phyloP scores from a whole-genome alignment of 2,329 filamentous ascomycete species.

The Exophiala aquamarina region DNA sequence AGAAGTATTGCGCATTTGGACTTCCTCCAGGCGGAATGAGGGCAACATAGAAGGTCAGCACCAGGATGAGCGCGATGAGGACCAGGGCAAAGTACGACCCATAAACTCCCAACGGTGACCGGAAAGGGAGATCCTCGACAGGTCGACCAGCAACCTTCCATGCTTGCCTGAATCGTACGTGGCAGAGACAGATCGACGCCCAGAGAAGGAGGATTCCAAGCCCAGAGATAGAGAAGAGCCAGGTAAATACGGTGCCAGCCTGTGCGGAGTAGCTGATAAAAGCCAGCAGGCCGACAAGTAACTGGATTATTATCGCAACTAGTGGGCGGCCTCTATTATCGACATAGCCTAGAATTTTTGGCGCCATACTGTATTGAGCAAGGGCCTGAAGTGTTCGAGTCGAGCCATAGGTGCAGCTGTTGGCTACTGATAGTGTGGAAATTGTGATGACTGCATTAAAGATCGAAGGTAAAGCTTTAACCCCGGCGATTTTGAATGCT shows the following conservation, averaged over 20 bases:
- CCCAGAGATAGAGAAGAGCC: conserved; percentile 77
- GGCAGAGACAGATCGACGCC: conserved; percentile 49
- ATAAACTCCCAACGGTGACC: conserved; percentile 71
- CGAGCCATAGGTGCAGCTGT: conserved; percentile 86
- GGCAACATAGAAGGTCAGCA: conserved; percentile 85
- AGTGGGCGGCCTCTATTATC: conserved; percentile 80
- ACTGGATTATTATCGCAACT: conserved; percentile 67
- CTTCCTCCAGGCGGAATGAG: conserved; percentile 67
- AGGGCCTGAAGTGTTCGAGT: conserved; percentile 86
- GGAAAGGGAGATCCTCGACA: conserved; percentile 77
- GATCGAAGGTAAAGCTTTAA: conserved; percentile 75
- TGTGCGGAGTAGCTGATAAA: conserved; percentile 67
- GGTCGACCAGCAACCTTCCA: conserved; percentile 71
- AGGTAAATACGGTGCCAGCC: conserved; percentile 61
- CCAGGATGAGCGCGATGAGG: conserved; percentile 73
- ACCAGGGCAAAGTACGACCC: conserved; percentile 79
- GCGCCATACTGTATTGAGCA: conserved; percentile 81
- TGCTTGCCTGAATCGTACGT: conserved; percentile 83
- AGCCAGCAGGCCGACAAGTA: conserved; percentile 68
- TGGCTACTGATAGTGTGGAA: conserved; percentile 85
- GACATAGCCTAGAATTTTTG: conserved; percentile 73
- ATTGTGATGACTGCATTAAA: conserved; percentile 94
- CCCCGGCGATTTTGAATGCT: conserved; percentile 80
- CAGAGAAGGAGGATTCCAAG: conserved; percentile 74
- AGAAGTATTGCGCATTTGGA: conserved; percentile 44